phyloP scores from a whole-genome alignment of 495 filamentous ascomycete genomes.

The Durotheca rogersii region DNA sequence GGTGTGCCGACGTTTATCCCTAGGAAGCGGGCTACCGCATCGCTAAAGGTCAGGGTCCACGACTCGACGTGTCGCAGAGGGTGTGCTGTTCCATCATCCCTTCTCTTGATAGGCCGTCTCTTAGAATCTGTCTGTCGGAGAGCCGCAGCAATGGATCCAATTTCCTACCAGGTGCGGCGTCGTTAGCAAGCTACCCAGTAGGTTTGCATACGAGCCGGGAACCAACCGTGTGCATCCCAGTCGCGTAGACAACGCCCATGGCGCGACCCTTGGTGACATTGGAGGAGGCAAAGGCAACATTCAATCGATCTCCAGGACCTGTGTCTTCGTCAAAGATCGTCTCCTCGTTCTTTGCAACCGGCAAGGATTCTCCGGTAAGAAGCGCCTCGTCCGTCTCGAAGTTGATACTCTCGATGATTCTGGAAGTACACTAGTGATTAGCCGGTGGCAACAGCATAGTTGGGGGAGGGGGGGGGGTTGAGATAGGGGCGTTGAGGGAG shows the following conservation, averaged over 20 bases:
- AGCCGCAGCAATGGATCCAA: constrained; percentile 49
- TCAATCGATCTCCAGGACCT: constrained; percentile 48
- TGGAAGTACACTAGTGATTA: no score
- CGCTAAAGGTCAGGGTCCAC: constrained; percentile 63
- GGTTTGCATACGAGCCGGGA: no score
- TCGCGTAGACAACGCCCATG: constrained; percentile 46
- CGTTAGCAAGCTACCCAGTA: no score
- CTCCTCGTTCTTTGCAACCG: constrained; percentile 42
- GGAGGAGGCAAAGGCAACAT: constrained; percentile 50
- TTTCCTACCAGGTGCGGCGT: no score
- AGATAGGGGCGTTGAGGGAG: no score
- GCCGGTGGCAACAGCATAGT: no score
- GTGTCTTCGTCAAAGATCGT: constrained; percentile 39
- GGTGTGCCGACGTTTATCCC: constrained; percentile 63
- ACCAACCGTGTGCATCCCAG: constrained; percentile 48
- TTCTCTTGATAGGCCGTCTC: constrained; percentile 58
- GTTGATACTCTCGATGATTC: constrained; percentile 42
- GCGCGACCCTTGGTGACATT: constrained; percentile 53
- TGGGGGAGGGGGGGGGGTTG: no score
- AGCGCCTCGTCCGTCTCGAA: constrained; percentile 54
- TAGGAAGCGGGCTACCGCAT: constrained; percentile 68
- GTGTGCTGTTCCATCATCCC: constrained; percentile 55
- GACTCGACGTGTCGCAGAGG: constrained; percentile 69
- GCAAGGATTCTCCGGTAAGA: constrained; percentile 51
- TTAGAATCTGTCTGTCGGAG: constrained; percentile 45